Evolutionary conservation across 208 protist genomes (phyloP).

Genomic region (Crithidia bombi): DNA sequence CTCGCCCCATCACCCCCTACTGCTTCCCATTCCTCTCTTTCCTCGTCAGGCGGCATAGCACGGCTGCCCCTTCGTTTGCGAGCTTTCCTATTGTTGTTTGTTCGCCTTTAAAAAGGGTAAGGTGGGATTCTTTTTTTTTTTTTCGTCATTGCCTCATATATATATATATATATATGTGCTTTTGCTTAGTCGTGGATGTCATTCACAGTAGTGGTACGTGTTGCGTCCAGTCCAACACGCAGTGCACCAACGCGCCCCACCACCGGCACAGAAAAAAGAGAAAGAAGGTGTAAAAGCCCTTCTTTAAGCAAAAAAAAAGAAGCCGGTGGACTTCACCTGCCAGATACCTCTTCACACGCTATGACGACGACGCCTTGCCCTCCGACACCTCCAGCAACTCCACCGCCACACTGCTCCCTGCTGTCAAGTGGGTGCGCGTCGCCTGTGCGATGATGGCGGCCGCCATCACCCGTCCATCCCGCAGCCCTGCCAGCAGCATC

Average conservation of each 20-base stretch:
- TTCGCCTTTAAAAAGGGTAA: too few species aligned
- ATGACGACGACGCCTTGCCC: background rate
- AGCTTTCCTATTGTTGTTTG: too few species aligned
- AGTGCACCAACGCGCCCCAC: too few species aligned
- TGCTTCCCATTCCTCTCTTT: background rate
- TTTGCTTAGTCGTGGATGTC: too few species aligned
- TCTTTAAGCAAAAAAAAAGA: conserved; percentile 18
- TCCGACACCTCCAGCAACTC: conserved; percentile 18
- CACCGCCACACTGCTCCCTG: conserved; percentile 9
- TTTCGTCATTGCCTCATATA: too few species aligned
- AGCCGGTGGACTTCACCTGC: background rate
- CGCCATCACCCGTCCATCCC: conserved; percentile 81
- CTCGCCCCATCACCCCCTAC: too few species aligned
- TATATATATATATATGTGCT: too few species aligned
- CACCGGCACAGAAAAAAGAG: conserved; percentile 20
- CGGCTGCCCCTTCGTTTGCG: too few species aligned
- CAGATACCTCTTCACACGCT: background rate
- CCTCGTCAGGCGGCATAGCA: too few species aligned
- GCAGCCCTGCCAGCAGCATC: conserved; percentile 78
- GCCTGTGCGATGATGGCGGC: conserved; percentile 55
- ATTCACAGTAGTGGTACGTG: too few species aligned
- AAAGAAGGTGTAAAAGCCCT: background rate
- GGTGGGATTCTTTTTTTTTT: too few species aligned
- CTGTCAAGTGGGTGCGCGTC: conserved; percentile 38
- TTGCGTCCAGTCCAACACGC: too few species aligned